Conservation (phyloP, 2,329 filamentous ascomycete genomes). For the Hypoxylon sp. region DNA sequence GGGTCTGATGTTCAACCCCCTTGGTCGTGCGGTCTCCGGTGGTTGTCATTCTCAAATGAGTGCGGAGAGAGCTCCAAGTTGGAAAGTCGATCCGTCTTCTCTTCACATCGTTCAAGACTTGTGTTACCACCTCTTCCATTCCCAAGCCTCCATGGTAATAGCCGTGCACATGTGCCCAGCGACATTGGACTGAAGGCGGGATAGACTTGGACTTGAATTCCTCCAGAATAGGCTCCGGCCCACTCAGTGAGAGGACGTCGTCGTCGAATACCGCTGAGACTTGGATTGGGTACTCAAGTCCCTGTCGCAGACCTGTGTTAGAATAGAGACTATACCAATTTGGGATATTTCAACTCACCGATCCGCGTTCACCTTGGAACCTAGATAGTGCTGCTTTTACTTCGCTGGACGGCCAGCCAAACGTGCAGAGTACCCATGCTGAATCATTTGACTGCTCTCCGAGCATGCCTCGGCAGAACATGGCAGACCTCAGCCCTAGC, state of each 20-base stretch:
- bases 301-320: not conserved
- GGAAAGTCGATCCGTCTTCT: conserved; percentile 15
- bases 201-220: conserved; percentile 10
- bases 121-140: conserved; percentile 5
- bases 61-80: conserved; percentile 9
- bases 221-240: conserved; percentile 1
- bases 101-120: conserved; percentile 12
- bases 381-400: conserved; percentile 3
- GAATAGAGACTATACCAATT: not conserved
- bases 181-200: conserved; percentile 2
- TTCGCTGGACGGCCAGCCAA: conserved; percentile 12
- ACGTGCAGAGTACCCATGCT: conserved; percentile 17
- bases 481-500: conserved; percentile 11
- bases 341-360: conserved; percentile 2
- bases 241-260: conserved; percentile 10
- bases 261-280: conserved; percentile 18
- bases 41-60: conserved; percentile 7
- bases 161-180: conserved; percentile 15
- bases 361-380: not conserved
- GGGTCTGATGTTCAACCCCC: not conserved
- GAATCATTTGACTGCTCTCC: conserved; percentile 8
- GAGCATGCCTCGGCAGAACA: conserved; percentile 13
- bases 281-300: conserved; percentile 1
- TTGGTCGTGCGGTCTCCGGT: conserved; percentile 1
- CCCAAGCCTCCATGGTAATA: conserved; percentile 16